Base-by-base conservation (phyloP, 148 eudicot genomes). In the Spergularia marina region DNA sequence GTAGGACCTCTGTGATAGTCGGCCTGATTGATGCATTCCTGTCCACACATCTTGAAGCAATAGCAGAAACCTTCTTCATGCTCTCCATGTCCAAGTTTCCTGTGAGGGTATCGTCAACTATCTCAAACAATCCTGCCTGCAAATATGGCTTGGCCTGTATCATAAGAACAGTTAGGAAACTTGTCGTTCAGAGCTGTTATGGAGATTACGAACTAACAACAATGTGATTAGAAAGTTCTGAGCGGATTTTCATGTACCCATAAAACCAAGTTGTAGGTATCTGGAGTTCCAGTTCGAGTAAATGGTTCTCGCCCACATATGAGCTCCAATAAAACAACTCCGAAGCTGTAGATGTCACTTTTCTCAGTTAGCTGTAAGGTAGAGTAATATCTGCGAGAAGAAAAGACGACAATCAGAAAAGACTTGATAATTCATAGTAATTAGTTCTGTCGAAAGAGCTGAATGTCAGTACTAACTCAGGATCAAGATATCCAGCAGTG, bases 401-500 rank as follows among this genome's bases (percentile, higher is more conserved):
- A 23, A 11, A 52, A 51, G 12, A 3, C 56, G 10, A 23, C 15
- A 21, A 15, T 54, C 49, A 36, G 23, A 51, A 52, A 62, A 63
- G 18, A 47, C 49, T 18, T 25, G 9, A 5, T 13, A 58, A 15
- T 3, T 14, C 13, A 53, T 2, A 17, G 23, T 21, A 25, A 14
- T 4, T 10, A 41, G 25, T 40, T 11, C 20, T 15, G 16, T 52
- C 7, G 49, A 34, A 56, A 20, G 55, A 20, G 65, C 23, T 30
- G 68, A 61, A 21, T 34, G 65, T 10, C 10, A 56, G 51, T 40
- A 53, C 91, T 81, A 76, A 92, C 95, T 92, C 97, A 25, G 97
- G 97, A 78, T 92, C 97, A 72, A 92, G 88, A 83, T 92, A 92
- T 65, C 97, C 97, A 72, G 95, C 90, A 72, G 95, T 90, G 83